Conservation (phyloP, 2,329 filamentous ascomycete genomes). For the Colletotrichum sp. region DNA sequence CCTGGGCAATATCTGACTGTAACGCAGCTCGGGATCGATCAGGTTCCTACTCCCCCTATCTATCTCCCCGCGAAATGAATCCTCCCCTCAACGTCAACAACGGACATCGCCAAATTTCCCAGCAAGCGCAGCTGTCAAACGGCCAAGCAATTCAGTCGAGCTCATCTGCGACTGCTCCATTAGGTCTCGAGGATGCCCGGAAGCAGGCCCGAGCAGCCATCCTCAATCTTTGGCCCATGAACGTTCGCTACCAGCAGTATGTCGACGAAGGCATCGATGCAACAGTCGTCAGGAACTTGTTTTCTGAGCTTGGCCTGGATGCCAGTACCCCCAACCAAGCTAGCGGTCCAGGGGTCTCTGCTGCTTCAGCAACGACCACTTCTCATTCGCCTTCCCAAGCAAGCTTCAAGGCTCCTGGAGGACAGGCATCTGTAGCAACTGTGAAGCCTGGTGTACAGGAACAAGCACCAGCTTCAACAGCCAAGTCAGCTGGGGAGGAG, state of each 20-base stretch:
- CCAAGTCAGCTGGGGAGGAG: conserved; percentile 55
- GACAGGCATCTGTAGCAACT: background rate
- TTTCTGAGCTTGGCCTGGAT: conserved; percentile 70
- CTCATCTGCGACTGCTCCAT: background rate
- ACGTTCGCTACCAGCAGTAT: conserved; percentile 77
- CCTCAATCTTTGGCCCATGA: conserved; percentile 66
- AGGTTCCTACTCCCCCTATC: conserved; percentile 57
- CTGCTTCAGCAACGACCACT: background rate
- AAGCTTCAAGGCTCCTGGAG: background rate
- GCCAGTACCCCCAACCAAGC: conserved; percentile 29
- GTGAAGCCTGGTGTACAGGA: background rate
- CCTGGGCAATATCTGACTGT: background rate
- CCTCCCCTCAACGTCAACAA: background rate
- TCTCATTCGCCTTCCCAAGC: background rate
- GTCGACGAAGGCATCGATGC: conserved; percentile 75
- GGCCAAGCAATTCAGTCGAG: background rate
- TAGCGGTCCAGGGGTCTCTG: background rate
- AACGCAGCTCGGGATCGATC: conserved; percentile 47
- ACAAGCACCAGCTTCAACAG: background rate
- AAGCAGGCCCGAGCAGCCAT: conserved; percentile 72
- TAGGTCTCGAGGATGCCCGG: conserved; percentile 44
- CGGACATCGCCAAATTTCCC: background rate
- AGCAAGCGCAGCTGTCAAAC: background rate
- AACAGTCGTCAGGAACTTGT: conserved; percentile 66
- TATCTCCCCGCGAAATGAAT: conserved; percentile 54